A percentile compares a stretch with the other conserved stretches of the same genome.
Evolutionary conservation across 2,329 filamentous ascomycete species (phyloP).

Genomic region (Ophiocordyceps robertsii): DNA sequence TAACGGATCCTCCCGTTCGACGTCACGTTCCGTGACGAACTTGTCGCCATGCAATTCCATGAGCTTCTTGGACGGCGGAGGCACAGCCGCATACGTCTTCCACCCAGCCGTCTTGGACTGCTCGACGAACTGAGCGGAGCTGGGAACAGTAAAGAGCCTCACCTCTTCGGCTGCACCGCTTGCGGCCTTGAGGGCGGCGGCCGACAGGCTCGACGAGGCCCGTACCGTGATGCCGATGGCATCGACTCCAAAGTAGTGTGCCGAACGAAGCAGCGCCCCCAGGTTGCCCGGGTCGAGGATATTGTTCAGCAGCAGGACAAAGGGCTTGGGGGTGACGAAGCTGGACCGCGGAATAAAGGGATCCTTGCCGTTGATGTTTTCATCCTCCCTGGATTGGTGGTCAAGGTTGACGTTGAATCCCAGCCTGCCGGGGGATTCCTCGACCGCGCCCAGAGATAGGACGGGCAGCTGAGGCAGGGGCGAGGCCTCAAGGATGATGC

Average conservation of each 20-base stretch:
- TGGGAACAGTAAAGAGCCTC: constrained; percentile 55
- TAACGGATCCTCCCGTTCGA: constrained; percentile 40
- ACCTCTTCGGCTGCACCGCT: constrained; percentile 77
- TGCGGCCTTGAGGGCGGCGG: constrained; percentile 74
- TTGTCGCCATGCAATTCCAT: constrained; percentile 21
- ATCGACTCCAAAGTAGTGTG: constrained; percentile 80
- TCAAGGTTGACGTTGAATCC: constrained; percentile 48
- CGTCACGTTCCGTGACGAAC: constrained; percentile 33
- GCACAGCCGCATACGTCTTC: constrained; percentile 68
- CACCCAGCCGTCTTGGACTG: constrained; percentile 60
- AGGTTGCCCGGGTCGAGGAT: constrained; percentile 82
- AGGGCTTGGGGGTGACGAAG: constrained; percentile 37
- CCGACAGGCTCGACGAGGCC: constrained; percentile 60
- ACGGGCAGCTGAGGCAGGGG: constrained; percentile 64
- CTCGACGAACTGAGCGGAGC: constrained; percentile 56
- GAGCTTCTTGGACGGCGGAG: constrained; percentile 24
- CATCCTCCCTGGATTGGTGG: constrained; percentile 63
- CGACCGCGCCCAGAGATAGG: constrained; percentile 37
- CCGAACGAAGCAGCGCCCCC: constrained; percentile 76
- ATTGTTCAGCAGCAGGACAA: constrained; percentile 62
- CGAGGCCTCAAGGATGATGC: constrained; percentile 75
- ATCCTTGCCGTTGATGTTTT: constrained; percentile 54
- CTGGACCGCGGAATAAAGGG: constrained; percentile 27
- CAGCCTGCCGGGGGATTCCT: constrained; percentile 25
- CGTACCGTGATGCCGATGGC: constrained; percentile 66